Evolutionary conservation across 1,284 basidiomycete genomes (phyloP), one percentile per base, ranked within the genome.

Genomic region (Agroathelia rolfsii): DNA sequence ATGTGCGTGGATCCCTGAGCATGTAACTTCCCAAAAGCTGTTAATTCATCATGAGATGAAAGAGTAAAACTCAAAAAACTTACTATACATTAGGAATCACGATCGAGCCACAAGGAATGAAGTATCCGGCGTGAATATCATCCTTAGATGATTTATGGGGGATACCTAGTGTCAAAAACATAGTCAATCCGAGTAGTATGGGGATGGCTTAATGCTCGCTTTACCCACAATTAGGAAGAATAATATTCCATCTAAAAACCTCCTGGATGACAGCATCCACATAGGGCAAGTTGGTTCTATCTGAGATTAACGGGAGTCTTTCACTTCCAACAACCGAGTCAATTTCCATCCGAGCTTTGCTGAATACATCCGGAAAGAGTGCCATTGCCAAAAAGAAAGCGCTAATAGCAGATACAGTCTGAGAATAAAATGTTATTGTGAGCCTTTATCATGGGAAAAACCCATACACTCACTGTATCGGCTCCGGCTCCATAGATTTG

Each of bases 161-260:
- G 3, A 76, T 53, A 14, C 61, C 73, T 73, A 32, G 25, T 22
- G 7, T n/a, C n/a, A n/a, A n/a, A 8, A 8, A 28, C n/a, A n/a
- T n/a, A 13, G 14, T 31, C 33, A 25, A 25, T 26, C 43, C 32
- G 12, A n/a, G 24, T n/a, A n/a, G n/a, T n/a, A 19, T 18, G 21
- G 12, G 9, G 9, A 16, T 42, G 16, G 22, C 19, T 35, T n/a
- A 26, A 34, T 15, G 37, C 6, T 6, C n/a, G n/a, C n/a, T n/a
- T n/a, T n/a, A n/a, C n/a, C n/a, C 37, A 71, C 73, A 70, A 13
- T 56, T 57, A 8, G 73, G 71, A 5, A 50, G 52, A 12, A 74
- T 70, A 3, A 57, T 50, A 39, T 72, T 61, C 78, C 76, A 82
- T 3, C 78, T 64, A 31, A 79, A 49, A 4, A 75, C 64, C 51